These are phyloP conservation scores for Dissophora globulifera DNA, from an alignment of 192 early-diverging fungal genomes.

Conservation along the genomic window DNA sequence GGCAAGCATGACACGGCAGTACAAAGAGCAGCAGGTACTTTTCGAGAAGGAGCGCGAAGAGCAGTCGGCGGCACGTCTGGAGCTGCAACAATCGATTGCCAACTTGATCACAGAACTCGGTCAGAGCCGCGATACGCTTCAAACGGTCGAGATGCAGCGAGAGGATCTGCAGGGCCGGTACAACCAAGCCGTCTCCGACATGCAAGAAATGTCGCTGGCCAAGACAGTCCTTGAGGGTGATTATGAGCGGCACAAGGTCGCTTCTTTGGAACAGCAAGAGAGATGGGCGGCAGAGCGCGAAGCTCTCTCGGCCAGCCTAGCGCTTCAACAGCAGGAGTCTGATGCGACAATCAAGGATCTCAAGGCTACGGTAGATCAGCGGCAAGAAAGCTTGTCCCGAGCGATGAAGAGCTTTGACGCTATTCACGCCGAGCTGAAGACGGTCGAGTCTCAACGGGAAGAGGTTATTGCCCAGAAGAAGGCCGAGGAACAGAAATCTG, in stretches of 20 bases:
- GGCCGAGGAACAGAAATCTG: slow-evolving; percentile 10
- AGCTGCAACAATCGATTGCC: slow-evolving; percentile 21
- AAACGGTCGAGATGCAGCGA: slow-evolving; percentile 15
- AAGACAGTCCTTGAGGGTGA: slow-evolving; percentile 6
- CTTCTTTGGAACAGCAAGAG: slow-evolving; percentile 9
- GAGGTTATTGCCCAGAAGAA: slow-evolving; percentile 18
- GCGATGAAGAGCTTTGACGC: slow-evolving; percentile 20
- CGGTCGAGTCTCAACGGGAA: slow-evolving; percentile 18
- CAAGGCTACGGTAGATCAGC: background rate
- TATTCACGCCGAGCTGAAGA: slow-evolving; percentile 29
- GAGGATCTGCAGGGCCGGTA: slow-evolving; percentile 11
- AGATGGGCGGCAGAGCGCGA: slow-evolving; percentile 4
- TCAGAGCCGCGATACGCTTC: slow-evolving; percentile 30
- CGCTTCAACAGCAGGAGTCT: slow-evolving; percentile 1
- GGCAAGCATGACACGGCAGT: slow-evolving; percentile 15
- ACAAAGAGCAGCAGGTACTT: slow-evolving; percentile 27
- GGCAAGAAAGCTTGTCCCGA: background rate
- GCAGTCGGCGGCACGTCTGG: slow-evolving; percentile 9
- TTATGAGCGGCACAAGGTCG: slow-evolving; percentile 8
- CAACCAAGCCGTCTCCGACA: slow-evolving; percentile 13
- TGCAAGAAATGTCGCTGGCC: slow-evolving; percentile 10
- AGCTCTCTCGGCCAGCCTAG: background rate
- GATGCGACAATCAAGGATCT: slow-evolving; percentile 2
- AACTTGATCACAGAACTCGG: slow-evolving; percentile 23
- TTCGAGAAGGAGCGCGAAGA: slow-evolving; percentile 18